Base-by-base conservation (phyloP, 2,329 filamentous ascomycete genomes). In the Aspergillus sp. region DNA sequence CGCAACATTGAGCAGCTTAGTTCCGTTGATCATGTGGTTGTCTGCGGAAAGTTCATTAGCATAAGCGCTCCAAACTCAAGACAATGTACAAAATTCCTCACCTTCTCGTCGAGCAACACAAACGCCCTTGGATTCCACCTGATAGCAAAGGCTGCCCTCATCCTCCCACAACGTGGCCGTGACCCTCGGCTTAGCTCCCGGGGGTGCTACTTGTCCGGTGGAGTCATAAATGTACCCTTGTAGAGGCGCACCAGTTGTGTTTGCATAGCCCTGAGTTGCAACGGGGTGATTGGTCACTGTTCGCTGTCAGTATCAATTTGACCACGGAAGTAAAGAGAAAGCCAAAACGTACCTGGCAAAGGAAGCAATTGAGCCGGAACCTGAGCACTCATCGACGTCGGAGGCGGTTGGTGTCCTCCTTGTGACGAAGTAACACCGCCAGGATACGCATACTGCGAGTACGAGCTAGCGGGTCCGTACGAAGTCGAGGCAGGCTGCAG, bases 21-120 rank as follows among this genome's bases (percentile, higher is more conserved):
- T 99, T 18, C 95, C 95, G 71, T 98, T 99, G 77, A 99, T 97
- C 91, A 99, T 97, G 79, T 96, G 92, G 77, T 97, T 98, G 70
- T 97, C 94, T 96, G 64, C 24, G 39, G 20, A 16, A 39, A 3
- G 18, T 14, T 14, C 16, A 45, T 31, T 29, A 9, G 24, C 20
- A 22, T 20, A 24, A 1, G n/a, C 22, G 22, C 36, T 39, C 20
- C 29, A 6, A 36, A 54, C 55, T 20, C 58, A 61, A 22, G 11
- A 20, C n/a, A 6, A 49, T 31, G 2, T 5, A 42, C 39, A 26
- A 4, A 24, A 16, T 20, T 24, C 24, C 81, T 67, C 78, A 95
- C 92, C 92, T 85, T 98, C 94, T 73, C 95, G 85, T 66, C 95
- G 87, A 55, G 94, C 94, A 58, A 98, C 95, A 75, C 95, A 99